A percentile compares a stretch with the other conserved stretches of the same genome.
Evolutionary conservation across 1,284 basidiomycete species (phyloP).

Genomic region (Mycena citricolor): DNA sequence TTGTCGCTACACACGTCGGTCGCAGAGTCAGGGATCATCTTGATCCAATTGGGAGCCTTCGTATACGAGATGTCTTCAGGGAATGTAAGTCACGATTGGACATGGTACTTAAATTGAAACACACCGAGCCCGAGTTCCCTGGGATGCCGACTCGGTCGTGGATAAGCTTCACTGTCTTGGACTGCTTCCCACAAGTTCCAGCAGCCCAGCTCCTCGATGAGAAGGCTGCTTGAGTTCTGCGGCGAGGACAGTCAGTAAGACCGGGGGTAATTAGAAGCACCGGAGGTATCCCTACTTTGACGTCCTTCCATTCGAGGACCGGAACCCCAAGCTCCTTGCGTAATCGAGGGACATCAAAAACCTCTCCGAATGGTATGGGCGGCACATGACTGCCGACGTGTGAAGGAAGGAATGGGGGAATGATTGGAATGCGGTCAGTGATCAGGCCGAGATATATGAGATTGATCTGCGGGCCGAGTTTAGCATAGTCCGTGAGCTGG

Average conservation of each 20-base stretch:
- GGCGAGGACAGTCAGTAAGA: too few species aligned
- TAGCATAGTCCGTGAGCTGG: too few species aligned
- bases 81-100: background rate
- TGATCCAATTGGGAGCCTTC: slow-evolving; percentile 40
- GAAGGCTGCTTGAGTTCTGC: slow-evolving; percentile 33
- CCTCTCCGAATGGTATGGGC: slow-evolving; percentile 48
- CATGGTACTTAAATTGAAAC: background rate
- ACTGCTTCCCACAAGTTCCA: slow-evolving; percentile 63
- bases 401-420: slow-evolving; percentile 64
- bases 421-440: slow-evolving; percentile 62
- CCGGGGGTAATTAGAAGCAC: too few species aligned
- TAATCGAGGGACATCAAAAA: slow-evolving; percentile 52
- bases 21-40: slow-evolving; percentile 40
- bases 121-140: slow-evolving; percentile 42
- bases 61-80: slow-evolving; percentile 49
- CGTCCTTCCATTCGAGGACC: slow-evolving; percentile 56
- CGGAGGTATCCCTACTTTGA: slow-evolving; percentile 33
- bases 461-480: slow-evolving; percentile 58
- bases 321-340: slow-evolving; percentile 41
- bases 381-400: slow-evolving; percentile 53
- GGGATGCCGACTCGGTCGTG: slow-evolving; percentile 49
- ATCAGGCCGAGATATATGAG: slow-evolving; percentile 65
- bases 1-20: slow-evolving; percentile 31
- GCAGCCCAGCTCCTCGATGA: slow-evolving; percentile 62
- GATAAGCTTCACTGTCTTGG: slow-evolving; percentile 42